Conservation (phyloP, 2,329 filamentous ascomycete species). For the Ceratocystis alfenasii region DNA sequence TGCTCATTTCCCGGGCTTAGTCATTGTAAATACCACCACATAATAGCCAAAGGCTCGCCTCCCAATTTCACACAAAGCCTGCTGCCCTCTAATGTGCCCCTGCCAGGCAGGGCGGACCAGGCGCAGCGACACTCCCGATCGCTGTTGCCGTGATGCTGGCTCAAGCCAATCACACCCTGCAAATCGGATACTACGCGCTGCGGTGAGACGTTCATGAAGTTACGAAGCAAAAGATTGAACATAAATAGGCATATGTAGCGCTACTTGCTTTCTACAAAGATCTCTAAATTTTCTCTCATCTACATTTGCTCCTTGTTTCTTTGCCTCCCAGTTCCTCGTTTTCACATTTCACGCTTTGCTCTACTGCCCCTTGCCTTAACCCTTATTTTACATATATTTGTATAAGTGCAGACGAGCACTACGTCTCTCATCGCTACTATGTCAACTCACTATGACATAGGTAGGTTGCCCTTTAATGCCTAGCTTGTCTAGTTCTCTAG, state of each 20-base stretch:
- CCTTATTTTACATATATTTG: neutral
- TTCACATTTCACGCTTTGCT: neutral
- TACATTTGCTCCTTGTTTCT: neutral
- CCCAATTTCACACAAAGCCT: neutral
- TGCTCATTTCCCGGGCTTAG: conserved; percentile 20
- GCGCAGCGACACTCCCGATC: neutral
- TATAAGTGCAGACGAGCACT: neutral
- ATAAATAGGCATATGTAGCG: neutral
- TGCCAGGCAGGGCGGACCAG: neutral
- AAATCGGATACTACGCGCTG: neutral
- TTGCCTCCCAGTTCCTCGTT: neutral
- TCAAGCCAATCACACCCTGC: conserved; percentile 1
- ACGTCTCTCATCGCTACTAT: neutral
- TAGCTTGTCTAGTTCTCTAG: neutral
- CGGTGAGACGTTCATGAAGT: neutral
- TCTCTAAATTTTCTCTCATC: neutral
- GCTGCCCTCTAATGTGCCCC: neutral
- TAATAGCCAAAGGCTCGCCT: neutral
- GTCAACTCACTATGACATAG: conserved; percentile 34
- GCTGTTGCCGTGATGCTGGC: neutral
- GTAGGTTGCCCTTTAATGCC: conserved; percentile 28
- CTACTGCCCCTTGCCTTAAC: neutral
- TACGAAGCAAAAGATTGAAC: neutral
- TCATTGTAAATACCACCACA: neutral
- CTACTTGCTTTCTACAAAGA: neutral